Percentiles rank a stretch among this genome's conserved stretches.
phyloP scores from a whole-genome alignment of 169 alveolate species.

The Plasmodium sp. region DNA sequence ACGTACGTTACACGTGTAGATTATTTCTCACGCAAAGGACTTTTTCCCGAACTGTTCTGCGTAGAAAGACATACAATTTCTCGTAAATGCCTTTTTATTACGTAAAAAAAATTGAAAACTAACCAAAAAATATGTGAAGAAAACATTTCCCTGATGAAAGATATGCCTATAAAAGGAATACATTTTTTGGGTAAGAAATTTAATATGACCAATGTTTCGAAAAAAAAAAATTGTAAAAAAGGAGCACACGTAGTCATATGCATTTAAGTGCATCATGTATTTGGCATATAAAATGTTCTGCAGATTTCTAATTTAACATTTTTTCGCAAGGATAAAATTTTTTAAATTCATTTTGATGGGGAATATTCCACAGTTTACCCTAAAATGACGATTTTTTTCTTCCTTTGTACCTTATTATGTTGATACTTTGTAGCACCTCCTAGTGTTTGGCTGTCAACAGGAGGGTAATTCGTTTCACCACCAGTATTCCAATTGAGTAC shows the following conservation, averaged over 20 bases:
- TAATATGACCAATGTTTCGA: neutral
- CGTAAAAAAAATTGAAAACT: neutral
- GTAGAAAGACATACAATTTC: neutral
- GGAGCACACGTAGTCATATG: neutral
- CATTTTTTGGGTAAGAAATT: neutral
- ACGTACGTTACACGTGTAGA: neutral
- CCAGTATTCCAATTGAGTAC: neutral
- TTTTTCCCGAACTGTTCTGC: neutral
- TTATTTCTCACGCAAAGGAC: neutral
- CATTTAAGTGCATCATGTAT: constrained; percentile 7
- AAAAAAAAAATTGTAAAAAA: neutral
- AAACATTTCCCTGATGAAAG: neutral
- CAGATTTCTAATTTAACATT: neutral
- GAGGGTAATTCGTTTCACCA: neutral
- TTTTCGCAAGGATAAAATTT: neutral
- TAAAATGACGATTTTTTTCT: neutral
- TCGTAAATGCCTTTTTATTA: neutral
- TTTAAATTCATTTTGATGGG: neutral
- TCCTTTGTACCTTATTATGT: neutral
- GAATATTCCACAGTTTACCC: neutral
- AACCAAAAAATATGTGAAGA: neutral
- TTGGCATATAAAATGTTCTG: neutral
- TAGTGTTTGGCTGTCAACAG: neutral
- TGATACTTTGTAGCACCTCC: neutral
- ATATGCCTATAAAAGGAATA: neutral